Conservation (phyloP, 768 basidiomycete species). For the Nidula microcarpa region DNA sequence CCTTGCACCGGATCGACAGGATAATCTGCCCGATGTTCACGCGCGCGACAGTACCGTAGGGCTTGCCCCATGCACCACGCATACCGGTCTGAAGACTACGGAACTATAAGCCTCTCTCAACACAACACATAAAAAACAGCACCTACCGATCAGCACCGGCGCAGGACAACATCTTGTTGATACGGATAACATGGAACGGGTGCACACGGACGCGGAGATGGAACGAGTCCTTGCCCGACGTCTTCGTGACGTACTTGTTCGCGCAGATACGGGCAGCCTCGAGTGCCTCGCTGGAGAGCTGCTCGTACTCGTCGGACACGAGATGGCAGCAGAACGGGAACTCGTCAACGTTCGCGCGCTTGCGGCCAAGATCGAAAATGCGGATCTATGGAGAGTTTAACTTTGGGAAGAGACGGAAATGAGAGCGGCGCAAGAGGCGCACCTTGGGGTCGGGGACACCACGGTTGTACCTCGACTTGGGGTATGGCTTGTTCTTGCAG, state of each 20-base stretch:
- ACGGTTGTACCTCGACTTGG: conserved; percentile 94
- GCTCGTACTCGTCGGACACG: conserved; percentile 98
- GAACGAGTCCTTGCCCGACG: conserved; percentile 98
- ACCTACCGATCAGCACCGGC: conserved; percentile 95
- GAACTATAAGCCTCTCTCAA: not conserved
- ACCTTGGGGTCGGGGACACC: conserved; percentile 96
- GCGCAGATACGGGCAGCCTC: conserved; percentile 99
- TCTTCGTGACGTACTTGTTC: conserved; percentile 99
- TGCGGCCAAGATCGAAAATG: conserved; percentile 94
- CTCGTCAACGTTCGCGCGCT: conserved; percentile 95
- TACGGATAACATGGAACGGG: conserved; percentile 97
- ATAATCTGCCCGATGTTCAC: conserved; percentile 98
- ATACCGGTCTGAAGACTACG: conserved; percentile 91
- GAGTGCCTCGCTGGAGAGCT: conserved; percentile 91
- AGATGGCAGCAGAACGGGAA: conserved; percentile 97
- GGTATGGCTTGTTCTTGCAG: conserved; percentile 99
- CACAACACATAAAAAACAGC: not conserved
- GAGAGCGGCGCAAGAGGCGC: too few relatives aligned
- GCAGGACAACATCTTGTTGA: conserved; percentile 99
- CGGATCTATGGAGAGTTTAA: conserved; percentile 46
- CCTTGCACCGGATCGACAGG: conserved; percentile 84
- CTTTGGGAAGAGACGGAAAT: not conserved
- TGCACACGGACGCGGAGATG: conserved; percentile 96
- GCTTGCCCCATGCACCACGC: conserved; percentile 99
- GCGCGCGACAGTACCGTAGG: conserved; percentile 93